phyloP scores from a whole-genome alignment of 148 eudicot genomes.

The Fallopia convolvulus region DNA sequence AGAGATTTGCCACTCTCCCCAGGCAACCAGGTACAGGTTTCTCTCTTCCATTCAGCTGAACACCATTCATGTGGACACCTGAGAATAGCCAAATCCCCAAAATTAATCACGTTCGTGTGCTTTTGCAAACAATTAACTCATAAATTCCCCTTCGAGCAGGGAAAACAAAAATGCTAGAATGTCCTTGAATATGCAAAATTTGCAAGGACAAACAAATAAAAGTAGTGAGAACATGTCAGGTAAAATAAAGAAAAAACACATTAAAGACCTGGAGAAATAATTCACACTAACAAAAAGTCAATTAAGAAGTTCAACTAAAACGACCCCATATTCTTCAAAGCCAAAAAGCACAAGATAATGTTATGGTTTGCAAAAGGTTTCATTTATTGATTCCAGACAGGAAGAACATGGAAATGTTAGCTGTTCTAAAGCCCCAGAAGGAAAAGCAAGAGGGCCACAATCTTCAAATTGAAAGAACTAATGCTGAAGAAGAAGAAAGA shows the following conservation, averaged over 20 bases:
- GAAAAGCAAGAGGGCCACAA: background rate
- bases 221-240: background rate
- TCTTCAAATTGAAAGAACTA: background rate
- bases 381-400: background rate
- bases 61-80: constrained; percentile 52
- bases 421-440: background rate
- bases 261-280: background rate
- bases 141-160: background rate
- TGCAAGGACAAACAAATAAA: background rate
- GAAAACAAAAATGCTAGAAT: background rate
- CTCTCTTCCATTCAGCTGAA: constrained; percentile 41
- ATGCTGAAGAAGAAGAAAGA: background rate
- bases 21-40: constrained; percentile 65
- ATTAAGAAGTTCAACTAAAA: background rate
- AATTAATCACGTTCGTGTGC: background rate
- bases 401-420: background rate
- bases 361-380: background rate
- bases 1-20: constrained; percentile 85
- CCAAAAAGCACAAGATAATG: background rate
- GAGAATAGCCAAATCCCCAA: background rate
- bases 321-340: constrained; percentile 10
- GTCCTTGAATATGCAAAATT: constrained; percentile 1
- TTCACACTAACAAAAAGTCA: background rate
- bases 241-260: background rate
- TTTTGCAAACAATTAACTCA: background rate